phyloP scores from a whole-genome alignment of 148 eudicot genomes.

The Rhododendron simsii region DNA sequence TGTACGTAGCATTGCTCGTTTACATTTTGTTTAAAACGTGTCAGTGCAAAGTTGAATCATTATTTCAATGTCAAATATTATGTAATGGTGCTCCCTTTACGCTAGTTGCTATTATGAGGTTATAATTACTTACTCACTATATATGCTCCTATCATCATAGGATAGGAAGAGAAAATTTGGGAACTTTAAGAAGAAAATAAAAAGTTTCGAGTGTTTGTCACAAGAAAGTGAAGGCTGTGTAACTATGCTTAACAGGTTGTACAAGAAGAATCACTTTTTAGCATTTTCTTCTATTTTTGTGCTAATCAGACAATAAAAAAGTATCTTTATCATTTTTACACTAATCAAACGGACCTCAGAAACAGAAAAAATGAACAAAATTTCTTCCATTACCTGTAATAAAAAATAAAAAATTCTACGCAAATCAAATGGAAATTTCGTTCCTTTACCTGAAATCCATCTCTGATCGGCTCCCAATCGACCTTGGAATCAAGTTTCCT shows the following conservation, averaged over 20 bases:
- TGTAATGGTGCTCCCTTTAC: neutral
- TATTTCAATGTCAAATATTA: too few species aligned
- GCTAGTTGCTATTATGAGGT: neutral
- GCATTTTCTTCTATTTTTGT: too few species aligned
- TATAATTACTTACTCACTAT: neutral
- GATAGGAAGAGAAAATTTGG: neutral
- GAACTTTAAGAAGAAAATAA: neutral
- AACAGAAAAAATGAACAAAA: neutral
- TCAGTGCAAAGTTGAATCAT: neutral
- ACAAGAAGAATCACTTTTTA: too few species aligned
- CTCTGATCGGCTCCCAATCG: constrained; percentile 82
- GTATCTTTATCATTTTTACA: too few species aligned
- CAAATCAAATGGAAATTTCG: neutral
- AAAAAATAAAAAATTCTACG: neutral
- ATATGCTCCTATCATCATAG: neutral
- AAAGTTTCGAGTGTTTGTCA: neutral
- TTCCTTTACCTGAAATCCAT: constrained; percentile 44
- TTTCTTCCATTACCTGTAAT: too few species aligned
- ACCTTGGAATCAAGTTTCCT: constrained; percentile 50
- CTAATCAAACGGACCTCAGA: neutral
- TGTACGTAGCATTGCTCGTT: too few species aligned
- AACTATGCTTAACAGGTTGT: too few species aligned
- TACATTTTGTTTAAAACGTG: neutral
- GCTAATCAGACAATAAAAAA: too few species aligned
- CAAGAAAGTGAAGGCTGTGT: neutral